Evolutionary conservation across 208 protist species (phyloP).

Genomic region (Willaertia magna): DNA sequence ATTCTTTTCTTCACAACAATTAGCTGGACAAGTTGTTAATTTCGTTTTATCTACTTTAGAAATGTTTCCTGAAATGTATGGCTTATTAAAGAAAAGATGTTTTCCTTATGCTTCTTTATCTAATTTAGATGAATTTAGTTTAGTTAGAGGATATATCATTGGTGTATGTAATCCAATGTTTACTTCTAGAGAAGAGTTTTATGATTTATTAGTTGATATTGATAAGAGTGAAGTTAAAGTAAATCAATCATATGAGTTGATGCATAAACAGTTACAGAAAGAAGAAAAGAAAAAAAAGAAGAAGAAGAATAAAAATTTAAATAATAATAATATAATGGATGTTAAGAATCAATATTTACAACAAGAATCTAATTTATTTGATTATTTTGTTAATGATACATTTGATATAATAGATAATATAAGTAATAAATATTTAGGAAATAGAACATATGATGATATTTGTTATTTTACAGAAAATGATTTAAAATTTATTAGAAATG

Average conservation of each 20-base stretch:
- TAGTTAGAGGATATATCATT: background rate
- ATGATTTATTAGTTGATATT: background rate
- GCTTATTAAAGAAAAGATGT: background rate
- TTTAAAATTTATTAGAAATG: background rate
- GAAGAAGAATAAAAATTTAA: background rate
- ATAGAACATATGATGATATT: background rate
- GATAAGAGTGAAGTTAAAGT: background rate
- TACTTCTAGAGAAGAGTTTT: background rate
- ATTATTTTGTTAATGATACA: background rate
- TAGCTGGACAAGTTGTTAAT: background rate
- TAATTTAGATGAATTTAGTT: background rate
- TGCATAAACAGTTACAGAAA: background rate
- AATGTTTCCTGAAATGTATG: background rate
- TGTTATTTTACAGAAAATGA: background rate
- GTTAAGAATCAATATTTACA: background rate
- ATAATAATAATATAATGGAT: background rate
- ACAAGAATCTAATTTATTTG: background rate
- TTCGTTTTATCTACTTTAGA: background rate
- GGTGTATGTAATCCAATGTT: conserved; percentile 14
- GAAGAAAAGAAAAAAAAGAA: background rate
- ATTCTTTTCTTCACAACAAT: background rate
- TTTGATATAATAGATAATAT: background rate
- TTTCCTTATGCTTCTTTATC: conserved; percentile 8
- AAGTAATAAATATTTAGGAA: background rate
- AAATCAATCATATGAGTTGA: background rate